Conservation (phyloP, 2,329 filamentous ascomycete species). For the Penicillium sp. region DNA sequence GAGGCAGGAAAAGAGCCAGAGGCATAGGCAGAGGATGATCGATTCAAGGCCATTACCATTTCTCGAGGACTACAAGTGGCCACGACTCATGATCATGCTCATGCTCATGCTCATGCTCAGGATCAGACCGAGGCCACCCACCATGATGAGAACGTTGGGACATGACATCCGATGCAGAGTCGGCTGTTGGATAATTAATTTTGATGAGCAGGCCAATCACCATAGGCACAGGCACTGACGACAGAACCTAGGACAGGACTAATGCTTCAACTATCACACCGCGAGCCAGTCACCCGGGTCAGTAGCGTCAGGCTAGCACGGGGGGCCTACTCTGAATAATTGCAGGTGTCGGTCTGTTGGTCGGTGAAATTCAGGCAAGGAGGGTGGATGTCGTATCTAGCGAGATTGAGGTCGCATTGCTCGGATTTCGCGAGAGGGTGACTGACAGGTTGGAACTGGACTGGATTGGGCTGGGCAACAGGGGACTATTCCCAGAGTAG, state of each 20-base stretch:
- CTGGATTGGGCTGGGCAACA: background rate
- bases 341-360: background rate
- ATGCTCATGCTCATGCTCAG: background rate
- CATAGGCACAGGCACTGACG: constrained; percentile 7
- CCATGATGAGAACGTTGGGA: constrained; percentile 3
- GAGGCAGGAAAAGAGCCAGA: background rate
- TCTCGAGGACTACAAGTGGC: background rate
- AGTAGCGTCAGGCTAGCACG: constrained; percentile 15
- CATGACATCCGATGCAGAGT: constrained; percentile 1
- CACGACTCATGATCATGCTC: background rate
- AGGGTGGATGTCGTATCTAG: constrained; percentile 2
- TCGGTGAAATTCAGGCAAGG: background rate
- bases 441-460: too few relatives aligned
- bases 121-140: constrained; percentile 1
- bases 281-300: constrained; percentile 14
- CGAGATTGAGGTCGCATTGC: constrained; percentile 1
- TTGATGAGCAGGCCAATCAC: constrained; percentile 7
- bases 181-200: background rate
- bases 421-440: too few relatives aligned
- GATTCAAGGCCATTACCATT: too few relatives aligned
- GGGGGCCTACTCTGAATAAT: background rate
- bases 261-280: constrained; percentile 22
- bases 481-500: background rate
- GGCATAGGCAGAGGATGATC: too few relatives aligned
- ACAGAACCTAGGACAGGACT: constrained; percentile 5